These are phyloP conservation scores for Obelidium mucronatum DNA, from an alignment of 192 early-diverging fungal genomes.

Conservation along the genomic window DNA sequence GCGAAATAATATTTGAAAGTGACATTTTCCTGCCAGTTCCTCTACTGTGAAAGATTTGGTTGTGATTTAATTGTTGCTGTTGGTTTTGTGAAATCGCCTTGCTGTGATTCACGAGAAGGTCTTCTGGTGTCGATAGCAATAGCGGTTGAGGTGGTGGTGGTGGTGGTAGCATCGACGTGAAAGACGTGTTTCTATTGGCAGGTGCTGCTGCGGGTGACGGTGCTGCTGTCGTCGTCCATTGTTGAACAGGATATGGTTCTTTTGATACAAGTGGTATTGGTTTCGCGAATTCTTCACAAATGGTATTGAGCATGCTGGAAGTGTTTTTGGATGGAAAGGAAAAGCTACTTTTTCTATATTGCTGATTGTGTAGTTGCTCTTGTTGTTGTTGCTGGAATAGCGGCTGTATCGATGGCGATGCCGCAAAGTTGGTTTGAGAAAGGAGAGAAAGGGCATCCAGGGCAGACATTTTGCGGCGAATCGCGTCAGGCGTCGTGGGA, in stretches of 20 bases:
- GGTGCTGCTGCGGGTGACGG: not conserved
- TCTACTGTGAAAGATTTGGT: too few species aligned
- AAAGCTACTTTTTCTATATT: not conserved
- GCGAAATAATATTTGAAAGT: constrained; percentile 11
- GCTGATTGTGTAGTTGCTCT: too few species aligned
- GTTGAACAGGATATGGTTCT: too few species aligned
- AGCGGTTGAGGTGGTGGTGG: not conserved
- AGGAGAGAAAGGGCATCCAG: constrained; percentile 2
- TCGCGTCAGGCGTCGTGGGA: not conserved
- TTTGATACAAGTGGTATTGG: too few species aligned
- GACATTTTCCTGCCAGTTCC: constrained; percentile 28
- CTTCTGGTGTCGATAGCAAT: not conserved
- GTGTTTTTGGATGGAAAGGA: not conserved
- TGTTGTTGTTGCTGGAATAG: too few species aligned
- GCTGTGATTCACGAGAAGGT: too few species aligned
- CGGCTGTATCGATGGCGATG: too few species aligned
- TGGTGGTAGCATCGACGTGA: not conserved
- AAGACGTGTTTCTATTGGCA: not conserved
- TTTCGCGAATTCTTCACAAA: too few species aligned
- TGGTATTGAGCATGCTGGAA: not conserved
- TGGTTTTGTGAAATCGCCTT: too few species aligned
- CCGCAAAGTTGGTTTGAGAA: too few species aligned
- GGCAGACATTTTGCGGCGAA: constrained; percentile 3
- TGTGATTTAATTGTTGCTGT: too few species aligned
- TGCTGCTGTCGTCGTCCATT: too few species aligned